Conservation (phyloP, 148 eudicot species). For the Heliamphora exappendiculata region DNA sequence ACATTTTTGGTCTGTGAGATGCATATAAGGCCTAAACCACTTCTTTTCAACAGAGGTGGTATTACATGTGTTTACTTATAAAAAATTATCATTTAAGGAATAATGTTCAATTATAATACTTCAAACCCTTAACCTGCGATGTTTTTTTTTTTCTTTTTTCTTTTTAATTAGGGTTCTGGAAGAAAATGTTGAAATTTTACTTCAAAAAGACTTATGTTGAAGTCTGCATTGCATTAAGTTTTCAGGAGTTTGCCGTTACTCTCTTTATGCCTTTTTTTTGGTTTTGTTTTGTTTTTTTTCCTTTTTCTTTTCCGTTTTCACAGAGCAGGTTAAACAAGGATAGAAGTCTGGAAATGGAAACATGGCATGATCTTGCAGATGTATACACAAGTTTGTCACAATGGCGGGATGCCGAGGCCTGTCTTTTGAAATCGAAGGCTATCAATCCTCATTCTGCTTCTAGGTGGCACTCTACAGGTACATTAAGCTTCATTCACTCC, state of each 20-base stretch:
- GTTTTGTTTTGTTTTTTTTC: background rate
- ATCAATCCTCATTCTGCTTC: slow-evolving; percentile 70
- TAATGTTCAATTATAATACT: background rate
- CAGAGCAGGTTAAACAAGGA: slow-evolving; percentile 48
- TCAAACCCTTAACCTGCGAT: background rate
- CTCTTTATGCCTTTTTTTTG: background rate
- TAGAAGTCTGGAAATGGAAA: slow-evolving; percentile 67
- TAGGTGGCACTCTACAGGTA: slow-evolving; percentile 68
- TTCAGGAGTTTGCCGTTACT: background rate
- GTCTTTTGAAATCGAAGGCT: slow-evolving; percentile 69
- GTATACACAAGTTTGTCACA: slow-evolving; percentile 65
- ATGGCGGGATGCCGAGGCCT: slow-evolving; percentile 81
- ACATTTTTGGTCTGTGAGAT: background rate
- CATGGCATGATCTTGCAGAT: slow-evolving; percentile 90
- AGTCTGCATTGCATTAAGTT: background rate
- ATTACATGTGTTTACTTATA: background rate
- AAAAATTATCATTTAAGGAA: background rate
- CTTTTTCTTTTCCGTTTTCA: slow-evolving; percentile 1
- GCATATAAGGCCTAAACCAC: background rate
- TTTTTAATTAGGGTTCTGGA: background rate
- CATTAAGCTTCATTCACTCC: background rate
- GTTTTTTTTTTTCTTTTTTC: no score
- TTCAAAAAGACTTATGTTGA: background rate
- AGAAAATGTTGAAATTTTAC: background rate
- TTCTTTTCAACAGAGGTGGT: background rate